These are phyloP conservation scores for Corymbia maculata DNA, from an alignment of 345 rosid genomes.

Conservation along the genomic window DNA sequence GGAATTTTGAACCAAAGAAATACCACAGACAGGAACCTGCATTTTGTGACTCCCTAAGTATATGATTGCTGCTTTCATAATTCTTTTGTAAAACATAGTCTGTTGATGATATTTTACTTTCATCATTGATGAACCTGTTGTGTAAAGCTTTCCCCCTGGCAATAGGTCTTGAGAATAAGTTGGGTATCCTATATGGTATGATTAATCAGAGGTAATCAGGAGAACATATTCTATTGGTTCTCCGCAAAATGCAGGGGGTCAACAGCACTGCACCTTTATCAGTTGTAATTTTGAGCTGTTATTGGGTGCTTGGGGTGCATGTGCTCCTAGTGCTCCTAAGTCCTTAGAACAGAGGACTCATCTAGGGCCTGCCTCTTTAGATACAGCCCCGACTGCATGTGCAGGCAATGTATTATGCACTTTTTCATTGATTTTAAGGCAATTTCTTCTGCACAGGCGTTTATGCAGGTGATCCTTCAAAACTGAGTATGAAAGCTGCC, in stretches of 20 bases:
- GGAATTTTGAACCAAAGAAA: neutral
- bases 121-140: neutral
- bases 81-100: neutral
- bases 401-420: neutral
- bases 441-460: slow-evolving; percentile 40
- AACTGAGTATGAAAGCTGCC: slow-evolving; percentile 90
- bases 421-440: neutral
- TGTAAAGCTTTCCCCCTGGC: neutral
- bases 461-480: slow-evolving; percentile 94
- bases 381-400: neutral
- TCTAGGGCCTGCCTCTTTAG: neutral
- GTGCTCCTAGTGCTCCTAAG: neutral
- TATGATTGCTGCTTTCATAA: neutral
- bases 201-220: neutral
- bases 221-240: neutral
- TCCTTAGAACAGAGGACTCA: neutral
- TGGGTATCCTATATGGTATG: neutral
- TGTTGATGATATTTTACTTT: neutral
- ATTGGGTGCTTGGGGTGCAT: neutral
- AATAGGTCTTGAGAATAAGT: neutral
- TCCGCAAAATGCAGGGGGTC: neutral
- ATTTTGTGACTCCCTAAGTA: neutral
- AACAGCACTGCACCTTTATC: neutral
- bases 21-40: neutral
- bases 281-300: neutral